Percentiles rank a stretch among this genome's conserved stretches.
These are phyloP conservation scores for Venturia pyrina DNA, from an alignment of 2,329 filamentous ascomycete genomes.

Conservation along the genomic window DNA sequence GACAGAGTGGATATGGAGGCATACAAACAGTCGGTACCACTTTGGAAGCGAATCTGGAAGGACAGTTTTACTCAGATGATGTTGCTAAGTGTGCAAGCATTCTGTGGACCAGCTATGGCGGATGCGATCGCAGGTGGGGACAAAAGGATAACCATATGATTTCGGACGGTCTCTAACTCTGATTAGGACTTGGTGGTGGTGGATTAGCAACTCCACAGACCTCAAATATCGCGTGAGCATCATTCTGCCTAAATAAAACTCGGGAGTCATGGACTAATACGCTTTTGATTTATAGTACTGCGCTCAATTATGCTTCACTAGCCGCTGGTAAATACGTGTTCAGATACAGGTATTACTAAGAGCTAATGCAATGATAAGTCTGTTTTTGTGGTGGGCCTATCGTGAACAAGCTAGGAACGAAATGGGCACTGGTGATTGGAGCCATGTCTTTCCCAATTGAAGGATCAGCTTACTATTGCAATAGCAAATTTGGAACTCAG, in stretches of 20 bases:
- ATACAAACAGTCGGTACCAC: not conserved
- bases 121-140: not conserved
- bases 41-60: not conserved
- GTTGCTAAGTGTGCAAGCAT: not conserved
- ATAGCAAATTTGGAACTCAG: conserved; percentile 39
- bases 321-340: not conserved
- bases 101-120: not conserved
- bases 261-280: not conserved
- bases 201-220: not conserved
- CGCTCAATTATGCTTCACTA: not conserved
- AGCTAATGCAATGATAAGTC: not conserved
- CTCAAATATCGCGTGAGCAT: not conserved
- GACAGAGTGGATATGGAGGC: not conserved
- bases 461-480: conserved; percentile 39
- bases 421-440: conserved; percentile 37
- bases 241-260: not conserved
- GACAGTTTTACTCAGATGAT: not conserved
- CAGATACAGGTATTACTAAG: not conserved
- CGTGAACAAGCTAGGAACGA: conserved; percentile 38
- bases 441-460: conserved; percentile 34
- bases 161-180: not conserved
- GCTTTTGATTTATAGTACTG: not conserved
- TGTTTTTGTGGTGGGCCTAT: conserved; percentile 30
- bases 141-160: not conserved
- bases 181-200: not conserved